Base-by-base conservation (phyloP, 2,329 filamentous ascomycete species). In the Paecilomyces sp. region DNA sequence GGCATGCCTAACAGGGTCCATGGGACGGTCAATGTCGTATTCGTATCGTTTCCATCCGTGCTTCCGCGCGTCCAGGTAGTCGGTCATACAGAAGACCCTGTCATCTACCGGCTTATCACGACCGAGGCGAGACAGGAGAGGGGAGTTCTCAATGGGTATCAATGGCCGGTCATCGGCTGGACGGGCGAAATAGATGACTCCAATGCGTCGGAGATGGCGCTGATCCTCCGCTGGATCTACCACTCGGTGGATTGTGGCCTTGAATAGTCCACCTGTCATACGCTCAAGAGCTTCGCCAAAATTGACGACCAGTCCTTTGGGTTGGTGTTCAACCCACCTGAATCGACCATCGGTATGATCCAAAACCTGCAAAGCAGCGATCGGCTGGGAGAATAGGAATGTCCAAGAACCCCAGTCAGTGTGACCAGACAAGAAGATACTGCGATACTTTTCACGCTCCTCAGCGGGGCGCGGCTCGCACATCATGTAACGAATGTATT, bases 181-280 rank as follows among this genome's bases (percentile, higher is more conserved):
- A 9, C 33, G 11, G 11, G 33, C 11, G 33, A 36, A 36, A 13
- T 36, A 36, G 33, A 36, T 36, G 8, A 36, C 33, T 3, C 33
- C 33, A 36, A 36, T 36, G 33, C 33, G 33, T 12, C 33, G 33
- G 11, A 36, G 33, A 13, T 36, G 33, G 11, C 33, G 33, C 33
- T 36, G 33, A 9, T 36, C 33, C 33, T 36, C 8, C 11, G 33
- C 11, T 13, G 56, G 56, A 15, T 22, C 13, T 15, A 57, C 56
- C 4, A 57, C 56, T 51, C 56, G 56, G n/a, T 57, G 56, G 22
- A 57, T 57, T 1, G 56, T 57, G 12, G 56, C 56, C 41, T 57
- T 33, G 22, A 36, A 36, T 12, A 36, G 11, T 9, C 54, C 54
- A 25, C 54, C 54, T 5, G 54, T 56, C 15, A 56, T 8, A 13